Evolutionary conservation across 2,329 filamentous ascomycete genomes (phyloP), one percentile per base, ranked within the genome.

Genomic region (Stylonectria norvegica): DNA sequence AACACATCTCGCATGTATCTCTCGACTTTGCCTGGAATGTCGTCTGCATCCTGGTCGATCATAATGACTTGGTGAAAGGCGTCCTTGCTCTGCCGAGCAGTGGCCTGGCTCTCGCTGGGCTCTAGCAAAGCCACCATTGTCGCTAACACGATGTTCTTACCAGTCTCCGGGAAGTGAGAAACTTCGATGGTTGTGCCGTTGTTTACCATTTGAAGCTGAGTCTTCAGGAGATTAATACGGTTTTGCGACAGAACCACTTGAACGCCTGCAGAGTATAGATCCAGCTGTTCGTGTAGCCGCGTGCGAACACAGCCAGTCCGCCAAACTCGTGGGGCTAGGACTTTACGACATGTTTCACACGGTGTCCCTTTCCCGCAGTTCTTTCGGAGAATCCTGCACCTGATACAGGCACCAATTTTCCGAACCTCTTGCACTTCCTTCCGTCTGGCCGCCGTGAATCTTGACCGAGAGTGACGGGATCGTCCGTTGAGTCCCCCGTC

Each of bases 391-490:
- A 84, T 83, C 25, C 79, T 72, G 53, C 81, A 85, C 31, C 81
- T 69, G 37, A 83, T 81, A 50, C 81, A 85, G 10, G 81, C 80
- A 5, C 81, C 81, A 23, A 80, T 73, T 51, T 80, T 79, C 17
- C 81, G 75, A 16, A 84, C 77, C 47, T 79, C 76, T 49, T 82
- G 78, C 2, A 85, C 80, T 53, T 84, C 77, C 55, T 78, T 81
- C 16, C 81, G 70, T n/a, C 81, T 70, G 1, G 65, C 66, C 5
- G 76, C 68, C 15, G 73, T 76, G 49, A 83, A 83, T 7, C 75
- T 69, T 4, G 77, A 75, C 8, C 79, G 72, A 6, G 72, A 71
- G 50, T 81, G 72, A 12, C 72, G 72, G 2, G 71, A 66, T 38
- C 69, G 70, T 9, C 73, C 72, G 32, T 77, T 71, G 2, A 69